Evolutionary conservation across 352 stramenopile genomes (phyloP), one percentile per base, ranked within the genome.

Genomic region (Globisporangium megalacanthum): DNA sequence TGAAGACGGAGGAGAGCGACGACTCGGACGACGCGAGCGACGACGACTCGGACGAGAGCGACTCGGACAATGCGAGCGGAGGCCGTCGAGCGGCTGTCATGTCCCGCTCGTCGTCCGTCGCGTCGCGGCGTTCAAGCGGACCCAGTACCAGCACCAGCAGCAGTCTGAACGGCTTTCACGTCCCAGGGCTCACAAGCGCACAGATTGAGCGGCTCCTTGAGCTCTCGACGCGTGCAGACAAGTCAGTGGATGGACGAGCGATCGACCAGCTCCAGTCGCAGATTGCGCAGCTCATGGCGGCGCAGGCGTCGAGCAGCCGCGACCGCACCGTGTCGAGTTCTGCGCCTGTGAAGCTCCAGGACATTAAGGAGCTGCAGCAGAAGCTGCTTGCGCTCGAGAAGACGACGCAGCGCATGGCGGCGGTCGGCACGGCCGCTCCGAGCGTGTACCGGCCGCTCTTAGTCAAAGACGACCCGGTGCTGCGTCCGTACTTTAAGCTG

Each of bases 401-500:
- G 52, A 87, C 84, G 59, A 91, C 75, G 22, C 68, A 88, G 41
- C 72, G 59, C n/a, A 72, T 82, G 25, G 19, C 52, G 13, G 17
- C 46, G 22, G 37, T 45, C 29, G 49, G 35, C 17, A 15, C 7
- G 20, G 39, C 19, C 35, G 31, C 15, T 17, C 36, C 14, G 22
- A 50, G 39, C 48, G 54, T 86, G 0, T 90, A 92, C 55, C 79
- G 68, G 17, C 70, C 81, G 11, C 54, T 89, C 31, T 52, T 90
- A 2, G 78, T 92, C 17, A 85, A 81, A 49, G 75, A 91, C 46
- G 82, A 93, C 59, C 76, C 81, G 8, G 72, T 57, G 15, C 87
- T 90, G 41, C 66, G 68, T 11, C 91, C 87, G 39, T 95, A 93
- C 60, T 95, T 95, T 63, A 92, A 92, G 60, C 60, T 95, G 6